Base-by-base conservation (phyloP, 352 stramenopile genomes). In the Phytopythium delawarense region DNA sequence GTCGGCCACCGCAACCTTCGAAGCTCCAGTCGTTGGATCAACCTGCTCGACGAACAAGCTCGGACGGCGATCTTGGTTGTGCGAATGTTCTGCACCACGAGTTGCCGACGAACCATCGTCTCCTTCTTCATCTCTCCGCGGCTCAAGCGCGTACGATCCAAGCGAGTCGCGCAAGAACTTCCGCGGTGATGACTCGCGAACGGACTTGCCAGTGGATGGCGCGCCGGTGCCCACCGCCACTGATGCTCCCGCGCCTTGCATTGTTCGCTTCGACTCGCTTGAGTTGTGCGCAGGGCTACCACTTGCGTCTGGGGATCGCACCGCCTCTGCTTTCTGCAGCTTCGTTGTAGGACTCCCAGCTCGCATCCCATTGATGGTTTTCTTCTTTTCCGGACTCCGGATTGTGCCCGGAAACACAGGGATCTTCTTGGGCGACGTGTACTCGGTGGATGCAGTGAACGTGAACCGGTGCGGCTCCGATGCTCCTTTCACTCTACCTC, bases 381-480 rank as follows among this genome's bases (percentile, higher is more conserved):
- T 70, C 49, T 78, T 78, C 46, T 79, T 81, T 60, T 89, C 80
- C 0, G 80, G 82, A 28, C 78, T 91, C 40, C 76, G 66, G 8
- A 81, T 32, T 20, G 76, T 92, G 15, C 83, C 81, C 2, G 83
- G 81, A 46, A 92, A 88, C 42, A 88, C 69, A 0, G 83, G 83
- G 23, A 92, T 78, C 57, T 90, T 92, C 81, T 89, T 92, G 0
- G 83, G 83, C 13, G 83, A 87, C 44, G 75, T 86, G 68, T 90
- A 92, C 59, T 88, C 81, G 1, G 73, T 72, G 4, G 79, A 69
- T 28, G 71, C 86, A 34, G 79, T 92, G 51, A 92, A 92, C 39
- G 80, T 86, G 59, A 91, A 91, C 56, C 81, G 81, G 52, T 86
- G 76, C 4, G 72, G 52, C 6, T 55, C 49, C 12, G 25, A 21